Percentiles rank a stretch among this genome's conserved stretches.
These are phyloP conservation scores for Capsicum pubescens DNA, from an alignment of 257 asterid species.

Conservation along the genomic window DNA sequence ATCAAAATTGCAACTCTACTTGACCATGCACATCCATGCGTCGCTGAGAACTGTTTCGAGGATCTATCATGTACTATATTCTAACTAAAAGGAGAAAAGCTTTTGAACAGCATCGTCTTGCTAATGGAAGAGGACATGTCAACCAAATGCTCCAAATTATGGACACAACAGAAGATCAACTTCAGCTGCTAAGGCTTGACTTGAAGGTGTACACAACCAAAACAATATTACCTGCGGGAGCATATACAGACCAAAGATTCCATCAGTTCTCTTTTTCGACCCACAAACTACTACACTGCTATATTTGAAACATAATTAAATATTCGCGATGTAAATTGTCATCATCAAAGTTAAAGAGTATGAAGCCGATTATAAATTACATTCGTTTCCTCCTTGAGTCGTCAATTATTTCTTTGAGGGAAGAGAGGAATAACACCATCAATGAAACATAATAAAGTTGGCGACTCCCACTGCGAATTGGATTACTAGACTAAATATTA, in stretches of 20 bases:
- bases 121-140: background rate
- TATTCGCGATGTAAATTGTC: background rate
- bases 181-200: background rate
- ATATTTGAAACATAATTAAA: background rate
- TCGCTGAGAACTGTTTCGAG: background rate
- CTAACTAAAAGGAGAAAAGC: background rate
- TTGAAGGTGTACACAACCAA: background rate
- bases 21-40: background rate
- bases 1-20: conserved; percentile 1
- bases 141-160: background rate
- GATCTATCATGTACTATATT: conserved; percentile 19
- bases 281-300: background rate
- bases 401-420: background rate
- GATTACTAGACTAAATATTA: too few relatives aligned
- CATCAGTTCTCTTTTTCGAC: background rate
- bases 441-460: background rate
- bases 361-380: background rate
- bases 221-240: conserved; percentile 5
- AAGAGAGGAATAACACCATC: background rate
- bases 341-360: background rate
- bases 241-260: background rate
- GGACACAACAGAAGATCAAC: conserved; percentile 1
- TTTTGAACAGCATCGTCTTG: background rate
- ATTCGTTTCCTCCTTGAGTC: conserved; percentile 5
- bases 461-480: background rate